Base-by-base conservation (phyloP, 768 basidiomycete genomes). In the Mycena olivaceomarginata region DNA sequence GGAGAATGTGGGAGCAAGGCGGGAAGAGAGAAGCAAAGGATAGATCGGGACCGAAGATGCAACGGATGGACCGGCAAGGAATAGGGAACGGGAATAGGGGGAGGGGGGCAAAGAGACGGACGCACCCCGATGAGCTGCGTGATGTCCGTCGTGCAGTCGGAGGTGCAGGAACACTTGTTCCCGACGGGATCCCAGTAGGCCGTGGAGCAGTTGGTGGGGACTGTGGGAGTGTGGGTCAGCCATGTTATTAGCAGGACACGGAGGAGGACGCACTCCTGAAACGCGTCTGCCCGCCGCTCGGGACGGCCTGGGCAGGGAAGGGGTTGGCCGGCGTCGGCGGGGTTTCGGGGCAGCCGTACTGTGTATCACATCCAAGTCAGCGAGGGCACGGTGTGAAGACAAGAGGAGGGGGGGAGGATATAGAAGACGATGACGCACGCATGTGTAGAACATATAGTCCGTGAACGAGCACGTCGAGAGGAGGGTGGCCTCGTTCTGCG, bases 171-270 rank as follows among this genome's bases (percentile, higher is more conserved):
- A 79, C 95, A 96, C 46, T 87, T 85, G 79, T 91, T 93, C 37
- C 78, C 87, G 67, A 95, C 89, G 3, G 95, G 95, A 83, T 96
- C 95, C 94, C 94, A 96, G 89, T 94, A 96, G 5, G 93, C 89
- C 12, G 94, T 95, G 5, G 93, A 93, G 84, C 94, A 95, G 85
- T 94, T 94, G 25, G 88, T 74, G 31, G 94, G 91, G 3, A 95
- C 93, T 94, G 60, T 2, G 48, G 15, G 5, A 65, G 2, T 31
- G 31, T 31, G 31, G 3, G 31, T 31, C 31, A 15, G 13, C 11
- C 48, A 5, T 16, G 20, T 8, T 2, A 64, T 31, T 31, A 22
- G 25, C 10, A 76, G 45, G 37, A 39, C 25, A 31, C 25, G 20
- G 40, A 72, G 51, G 69, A 7, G 18, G 11, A 62, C 70, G 25